phyloP scores from a whole-genome alignment of 129 eudicot genomes.

The Flaveria ramosissima region DNA sequence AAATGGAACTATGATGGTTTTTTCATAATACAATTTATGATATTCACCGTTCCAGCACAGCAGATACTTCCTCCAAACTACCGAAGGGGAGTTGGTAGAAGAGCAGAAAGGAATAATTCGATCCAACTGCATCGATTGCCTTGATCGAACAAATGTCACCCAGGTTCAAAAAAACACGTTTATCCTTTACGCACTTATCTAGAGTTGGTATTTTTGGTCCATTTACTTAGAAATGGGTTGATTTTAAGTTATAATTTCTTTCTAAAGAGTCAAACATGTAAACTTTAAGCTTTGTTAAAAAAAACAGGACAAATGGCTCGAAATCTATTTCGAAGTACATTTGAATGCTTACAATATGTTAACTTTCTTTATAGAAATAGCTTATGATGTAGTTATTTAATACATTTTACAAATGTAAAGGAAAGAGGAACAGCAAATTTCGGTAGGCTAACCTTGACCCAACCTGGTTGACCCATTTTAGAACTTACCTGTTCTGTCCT shows the following conservation, averaged over 20 bases:
- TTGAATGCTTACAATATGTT: constrained; percentile 2
- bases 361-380: background rate
- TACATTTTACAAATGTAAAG: background rate
- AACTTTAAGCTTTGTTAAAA: background rate
- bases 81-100: constrained; percentile 61
- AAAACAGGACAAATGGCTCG: background rate
- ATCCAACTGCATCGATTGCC: constrained; percentile 97
- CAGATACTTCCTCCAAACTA: constrained; percentile 87
- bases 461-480: background rate
- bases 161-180: constrained; percentile 56
- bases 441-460: background rate
- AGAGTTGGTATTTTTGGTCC: background rate
- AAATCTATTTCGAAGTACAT: background rate
- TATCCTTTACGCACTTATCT: constrained; percentile 9
- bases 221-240: constrained; percentile 6
- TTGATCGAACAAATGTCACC: constrained; percentile 97
- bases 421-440: background rate
- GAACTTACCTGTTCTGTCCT: background rate
- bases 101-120: constrained; percentile 88
- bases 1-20: constrained; percentile 42
- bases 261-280: constrained; percentile 13
- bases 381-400: background rate
- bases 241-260: background rate
- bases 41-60: constrained; percentile 65
- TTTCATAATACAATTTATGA: constrained; percentile 49